These are phyloP conservation scores for Arthrinium phaeospermum DNA, from an alignment of 2,329 filamentous ascomycete genomes.

Conservation along the genomic window DNA sequence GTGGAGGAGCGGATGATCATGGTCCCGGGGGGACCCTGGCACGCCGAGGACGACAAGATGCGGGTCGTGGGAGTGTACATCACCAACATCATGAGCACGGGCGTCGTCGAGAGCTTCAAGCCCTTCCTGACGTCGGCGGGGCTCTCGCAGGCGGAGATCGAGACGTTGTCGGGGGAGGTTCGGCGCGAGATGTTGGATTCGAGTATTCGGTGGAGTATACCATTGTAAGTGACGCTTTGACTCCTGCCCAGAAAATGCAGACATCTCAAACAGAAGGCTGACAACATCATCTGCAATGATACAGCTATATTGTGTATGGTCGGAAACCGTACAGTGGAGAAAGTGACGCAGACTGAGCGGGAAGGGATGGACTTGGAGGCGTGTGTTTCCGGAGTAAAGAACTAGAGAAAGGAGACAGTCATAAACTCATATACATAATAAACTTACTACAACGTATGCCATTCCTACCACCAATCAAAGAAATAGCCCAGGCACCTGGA, in stretches of 20 bases:
- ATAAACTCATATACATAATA: background rate
- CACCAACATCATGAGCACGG: background rate
- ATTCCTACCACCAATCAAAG: too few relatives aligned
- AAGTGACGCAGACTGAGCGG: background rate
- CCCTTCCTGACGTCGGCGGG: background rate
- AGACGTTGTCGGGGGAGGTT: background rate
- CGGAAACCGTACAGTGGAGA: background rate
- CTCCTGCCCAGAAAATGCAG: background rate
- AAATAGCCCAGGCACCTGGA: background rate
- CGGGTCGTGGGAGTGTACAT: conserved; percentile 28
- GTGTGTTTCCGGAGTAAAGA: background rate
- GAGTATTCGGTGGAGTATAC: conserved; percentile 13
- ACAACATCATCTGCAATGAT: background rate
- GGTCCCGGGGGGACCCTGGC: conserved; percentile 51
- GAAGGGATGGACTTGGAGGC: background rate
- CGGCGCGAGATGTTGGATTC: background rate
- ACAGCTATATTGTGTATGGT: background rate
- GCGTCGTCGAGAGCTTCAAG: conserved; percentile 6
- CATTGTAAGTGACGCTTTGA: background rate
- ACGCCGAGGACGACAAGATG: conserved; percentile 66
- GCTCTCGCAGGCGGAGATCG: background rate
- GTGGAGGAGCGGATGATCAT: conserved; percentile 50
- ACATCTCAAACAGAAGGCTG: background rate
- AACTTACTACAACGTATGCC: too few relatives aligned
- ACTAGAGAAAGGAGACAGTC: background rate